Conservation (phyloP, 371 early-diverging fungal genomes). For the Polyrhizophydium stewartii region DNA sequence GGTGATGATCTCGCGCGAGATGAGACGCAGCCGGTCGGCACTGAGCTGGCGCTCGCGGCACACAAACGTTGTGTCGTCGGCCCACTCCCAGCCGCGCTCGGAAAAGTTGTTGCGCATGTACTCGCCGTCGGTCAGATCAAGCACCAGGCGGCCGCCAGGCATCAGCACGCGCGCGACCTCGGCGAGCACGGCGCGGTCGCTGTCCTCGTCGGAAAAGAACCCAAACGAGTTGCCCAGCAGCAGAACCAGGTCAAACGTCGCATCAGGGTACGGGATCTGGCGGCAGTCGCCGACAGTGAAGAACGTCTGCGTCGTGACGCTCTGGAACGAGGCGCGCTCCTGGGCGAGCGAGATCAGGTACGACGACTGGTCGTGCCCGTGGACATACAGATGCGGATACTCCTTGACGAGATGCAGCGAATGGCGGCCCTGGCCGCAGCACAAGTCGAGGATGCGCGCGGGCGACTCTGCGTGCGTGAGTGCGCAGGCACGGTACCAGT, state of each 20-base stretch:
- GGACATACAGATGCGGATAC: slow-evolving; percentile 43
- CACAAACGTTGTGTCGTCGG: slow-evolving; percentile 55
- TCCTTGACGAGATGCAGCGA: slow-evolving; percentile 40
- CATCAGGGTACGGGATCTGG: slow-evolving; percentile 43
- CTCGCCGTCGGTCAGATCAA: slow-evolving; percentile 58
- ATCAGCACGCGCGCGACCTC: slow-evolving; percentile 45
- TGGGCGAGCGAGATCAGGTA: slow-evolving; percentile 49
- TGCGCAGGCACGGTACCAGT: too few relatives aligned
- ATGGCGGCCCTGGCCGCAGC: slow-evolving; percentile 65
- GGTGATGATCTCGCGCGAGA: slow-evolving; percentile 53
- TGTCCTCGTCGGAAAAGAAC: slow-evolving; percentile 43
- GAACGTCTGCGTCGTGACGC: slow-evolving; percentile 12
- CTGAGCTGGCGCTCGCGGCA: slow-evolving; percentile 58
- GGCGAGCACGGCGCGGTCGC: slow-evolving; percentile 36
- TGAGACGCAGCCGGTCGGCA: slow-evolving; percentile 44
- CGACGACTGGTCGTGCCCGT: slow-evolving; percentile 57
- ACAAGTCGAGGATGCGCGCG: slow-evolving; percentile 47
- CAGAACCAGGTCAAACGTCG: slow-evolving; percentile 48
- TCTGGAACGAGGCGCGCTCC: slow-evolving; percentile 33
- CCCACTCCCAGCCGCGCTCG: slow-evolving; percentile 61
- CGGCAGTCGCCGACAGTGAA: slow-evolving; percentile 65
- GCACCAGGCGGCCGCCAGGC: slow-evolving; percentile 43
- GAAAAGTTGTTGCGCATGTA: slow-evolving; percentile 50
- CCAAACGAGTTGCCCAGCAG: slow-evolving; percentile 65
- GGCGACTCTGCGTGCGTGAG: slow-evolving; percentile 1